Evolutionary conservation across 306 rosid species (phyloP), one percentile per base, ranked within the genome.

Genomic region (Pachyrhizus erosus): DNA sequence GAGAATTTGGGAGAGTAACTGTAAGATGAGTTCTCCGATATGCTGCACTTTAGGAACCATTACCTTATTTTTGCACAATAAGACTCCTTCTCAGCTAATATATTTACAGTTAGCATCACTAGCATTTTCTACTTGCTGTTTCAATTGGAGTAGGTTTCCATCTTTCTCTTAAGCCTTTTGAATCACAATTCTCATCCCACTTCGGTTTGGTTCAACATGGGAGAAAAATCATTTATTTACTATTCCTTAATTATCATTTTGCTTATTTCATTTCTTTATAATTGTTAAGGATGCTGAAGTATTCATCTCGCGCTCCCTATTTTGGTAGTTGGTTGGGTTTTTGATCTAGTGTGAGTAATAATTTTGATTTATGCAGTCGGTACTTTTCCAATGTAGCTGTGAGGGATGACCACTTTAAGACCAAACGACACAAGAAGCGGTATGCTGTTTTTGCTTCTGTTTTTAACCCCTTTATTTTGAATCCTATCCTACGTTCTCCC

Each of bases 371-470:
- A 3, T 87, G 91, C 88, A 96, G 98, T 88, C 99, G 98, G 29
- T 96, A 88, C 76, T 96, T 96, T 57, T 77, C 94, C n/a, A 92
- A 87, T 75, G 91, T 88, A 57, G 11, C 90, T 5, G 97, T 92
- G 79, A 92, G 98, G 87, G 99, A 96, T 43, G 96, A 92, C 13
- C 99, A 96, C 79, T 96, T 92, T 84, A 96, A 90, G 92, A 93
- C 96, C 39, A 96, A 93, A 83, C 89, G 91, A 70, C 99, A 96
- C 89, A 91, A 65, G 92, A 93, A 88, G 86, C 90, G 91, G 98
- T 93, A 71, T 67, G 86, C n/a, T 37, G 52, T 26, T 15, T 83
- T 8, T 4, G 79, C 17, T 45, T 23, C 9, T 51, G 2, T 29
- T 5, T 29, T 12, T 17, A 42, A 67, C 33, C 20, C 49, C 21